Evolutionary conservation across 169 alveolate genomes (phyloP), one percentile per base, ranked within the genome.

Genomic region (Plasmodium billcollinsi): DNA sequence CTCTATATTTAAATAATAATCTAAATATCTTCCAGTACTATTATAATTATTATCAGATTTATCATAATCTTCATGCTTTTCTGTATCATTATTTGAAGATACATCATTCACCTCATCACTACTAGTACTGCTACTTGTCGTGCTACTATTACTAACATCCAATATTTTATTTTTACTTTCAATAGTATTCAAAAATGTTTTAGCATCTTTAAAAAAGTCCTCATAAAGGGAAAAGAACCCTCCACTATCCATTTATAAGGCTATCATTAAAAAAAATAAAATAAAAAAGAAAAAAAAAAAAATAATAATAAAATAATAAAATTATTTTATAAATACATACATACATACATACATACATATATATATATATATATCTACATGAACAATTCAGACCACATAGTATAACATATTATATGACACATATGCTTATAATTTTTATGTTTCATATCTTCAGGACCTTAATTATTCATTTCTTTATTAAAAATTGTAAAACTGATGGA

Each of bases 151-250:
- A 26, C 86, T 70, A 2, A 26, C 58, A 3, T 86, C 88, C 24
- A 45, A 18, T 9, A 29, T n/a, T 50, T 73, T 66, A 47, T 43
- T 72, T 54, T 86, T 86, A 2, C 88, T 73, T 73, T 86, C 92
- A 29, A 49, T 56, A 43, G 88, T 63, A 54, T 86, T 86, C 45
- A 86, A 66, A 72, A 86, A 86, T 26, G 18, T 54, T 20, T 86
- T 71, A 6, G 92, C 92, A 72, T 86, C 92, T 72, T 86, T 72
- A 66, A 86, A 86, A 73, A 72, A 86, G 7, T 86, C 76, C 33
- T 70, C 88, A 54, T 86, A 86, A 5, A 86, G 12, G 29, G 49
- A 20, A 54, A 86, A 86, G 9, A 61, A 86, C 9, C 49, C 67
- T 0, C 39, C 12, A 18, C 65, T 59, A 11, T 86, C 73, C 92